Base-by-base conservation (phyloP, 2,329 filamentous ascomycete genomes). In the Stachybotrys echinatus region DNA sequence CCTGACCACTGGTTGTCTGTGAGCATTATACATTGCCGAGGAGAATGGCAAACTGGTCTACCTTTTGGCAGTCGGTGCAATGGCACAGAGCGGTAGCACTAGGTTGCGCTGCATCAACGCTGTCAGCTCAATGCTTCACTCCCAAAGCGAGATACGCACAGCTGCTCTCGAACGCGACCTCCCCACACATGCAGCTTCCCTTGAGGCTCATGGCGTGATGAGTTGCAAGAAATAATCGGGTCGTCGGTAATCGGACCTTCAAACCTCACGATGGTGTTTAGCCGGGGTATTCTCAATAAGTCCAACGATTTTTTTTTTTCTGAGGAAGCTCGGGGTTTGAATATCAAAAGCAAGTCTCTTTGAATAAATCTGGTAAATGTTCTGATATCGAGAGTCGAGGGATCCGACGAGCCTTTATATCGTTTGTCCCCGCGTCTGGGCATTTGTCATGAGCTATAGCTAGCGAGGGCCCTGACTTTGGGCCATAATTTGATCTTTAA, bases 21-120 rank as follows among this genome's bases (percentile, higher is more conserved):
- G 14, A 34, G 27, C 5, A 34, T 34, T 8, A 34, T 8, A 8
- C 49, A 47, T 40, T 27, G 34, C 17, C 18, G 10, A 5, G 20
- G 12, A n/a, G 3, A 2, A 12, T 42, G 4, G 20, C 6, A 3
- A 22, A 14, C 5, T n/a, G n/a, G n/a, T 39, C 20, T 57, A 73
- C 75, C 71, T 81, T 81, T 54, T 80, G 76, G 59, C 77, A 81
- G 52, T 80, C 76, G 12, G 59, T 56, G 60, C 76, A 79, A 58
- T 80, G 75, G 62, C 78, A 81, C 31, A 81, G 64, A 6, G 75
- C 75, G 18, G 68, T 73, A 4, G 62, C 49, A 17, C 62, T 65
- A 4, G 70, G 61, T 37, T 76, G 69, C 12, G 66, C 74, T 77
- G 5, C 3, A n/a, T n/a, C n/a, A n/a, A n/a, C n/a, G n/a, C n/a